Evolutionary conservation across 2,329 filamentous ascomycete species (phyloP).

Genomic region (Ustulina deusta): DNA sequence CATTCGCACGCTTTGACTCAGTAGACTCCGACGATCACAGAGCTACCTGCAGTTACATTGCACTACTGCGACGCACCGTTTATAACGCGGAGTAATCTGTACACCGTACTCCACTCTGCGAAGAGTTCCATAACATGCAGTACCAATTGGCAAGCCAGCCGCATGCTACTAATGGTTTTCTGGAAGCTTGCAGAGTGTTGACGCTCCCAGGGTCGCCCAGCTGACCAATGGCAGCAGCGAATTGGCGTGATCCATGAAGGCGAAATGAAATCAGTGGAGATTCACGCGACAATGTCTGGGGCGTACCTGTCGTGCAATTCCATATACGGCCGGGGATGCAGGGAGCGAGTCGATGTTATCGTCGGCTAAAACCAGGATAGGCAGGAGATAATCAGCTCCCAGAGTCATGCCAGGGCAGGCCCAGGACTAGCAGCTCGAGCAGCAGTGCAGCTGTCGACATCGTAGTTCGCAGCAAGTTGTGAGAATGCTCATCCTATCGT

Average conservation of each 20-base stretch:
- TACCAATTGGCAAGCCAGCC: slow-evolving; percentile 34
- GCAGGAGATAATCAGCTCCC: slow-evolving; percentile 56
- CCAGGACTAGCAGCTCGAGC: slow-evolving; percentile 33
- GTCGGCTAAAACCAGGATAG: slow-evolving; percentile 41
- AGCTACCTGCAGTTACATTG: background rate
- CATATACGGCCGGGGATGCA: slow-evolving; percentile 22
- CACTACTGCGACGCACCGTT: background rate
- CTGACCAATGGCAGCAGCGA: slow-evolving; percentile 28
- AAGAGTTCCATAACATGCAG: slow-evolving; percentile 17
- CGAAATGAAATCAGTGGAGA: slow-evolving; percentile 27
- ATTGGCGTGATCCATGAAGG: slow-evolving; percentile 18
- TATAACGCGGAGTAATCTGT: slow-evolving; percentile 6
- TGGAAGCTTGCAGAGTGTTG: slow-evolving; percentile 15
- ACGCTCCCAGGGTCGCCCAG: background rate
- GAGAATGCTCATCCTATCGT: slow-evolving; percentile 28
- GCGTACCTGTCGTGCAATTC: slow-evolving; percentile 29
- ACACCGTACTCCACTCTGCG: background rate
- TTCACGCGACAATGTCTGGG: slow-evolving; percentile 19
- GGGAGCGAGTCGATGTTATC: slow-evolving; percentile 31
- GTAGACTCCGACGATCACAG: slow-evolving; percentile 10
- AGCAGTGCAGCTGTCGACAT: background rate
- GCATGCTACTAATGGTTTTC: slow-evolving; percentile 27
- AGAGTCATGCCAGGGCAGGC: background rate
- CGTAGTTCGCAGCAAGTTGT: slow-evolving; percentile 5
- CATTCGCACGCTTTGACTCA: slow-evolving; percentile 3